Evolutionary conservation across 106 monocot genomes (phyloP).

Genomic region (Cymbidium sinense): DNA sequence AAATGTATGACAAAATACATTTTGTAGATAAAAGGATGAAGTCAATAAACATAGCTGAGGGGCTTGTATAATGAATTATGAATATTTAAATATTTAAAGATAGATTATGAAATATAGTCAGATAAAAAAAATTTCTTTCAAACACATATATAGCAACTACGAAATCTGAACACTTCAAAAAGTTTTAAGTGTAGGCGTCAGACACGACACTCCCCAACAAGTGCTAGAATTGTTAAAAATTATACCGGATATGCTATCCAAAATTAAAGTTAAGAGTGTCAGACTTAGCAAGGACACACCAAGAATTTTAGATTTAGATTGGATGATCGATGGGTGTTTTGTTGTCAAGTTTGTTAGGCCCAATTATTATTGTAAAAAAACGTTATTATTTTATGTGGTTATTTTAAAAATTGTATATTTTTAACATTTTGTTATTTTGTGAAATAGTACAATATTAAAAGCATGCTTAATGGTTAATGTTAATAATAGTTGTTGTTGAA

Average conservation of each 20-base stretch:
- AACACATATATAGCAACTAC: neutral
- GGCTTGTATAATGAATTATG: neutral
- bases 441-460: neutral
- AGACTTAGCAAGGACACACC: neutral
- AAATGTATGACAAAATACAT: neutral
- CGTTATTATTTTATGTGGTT: neutral
- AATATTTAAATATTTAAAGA: neutral
- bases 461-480: neutral
- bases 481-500: neutral
- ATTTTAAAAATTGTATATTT: neutral
- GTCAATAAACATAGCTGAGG: neutral
- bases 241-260: neutral
- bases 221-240: neutral
- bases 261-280: neutral
- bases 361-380: neutral
- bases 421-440: neutral
- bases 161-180: neutral
- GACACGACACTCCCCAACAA: neutral
- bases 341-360: neutral
- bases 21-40: neutral
- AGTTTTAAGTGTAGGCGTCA: neutral
- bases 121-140: neutral
- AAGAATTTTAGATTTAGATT: neutral
- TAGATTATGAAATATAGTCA: neutral
- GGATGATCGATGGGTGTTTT: neutral